Conservation (phyloP, 805 yeast genomes). For the Citeromyces nyonsensis region DNA sequence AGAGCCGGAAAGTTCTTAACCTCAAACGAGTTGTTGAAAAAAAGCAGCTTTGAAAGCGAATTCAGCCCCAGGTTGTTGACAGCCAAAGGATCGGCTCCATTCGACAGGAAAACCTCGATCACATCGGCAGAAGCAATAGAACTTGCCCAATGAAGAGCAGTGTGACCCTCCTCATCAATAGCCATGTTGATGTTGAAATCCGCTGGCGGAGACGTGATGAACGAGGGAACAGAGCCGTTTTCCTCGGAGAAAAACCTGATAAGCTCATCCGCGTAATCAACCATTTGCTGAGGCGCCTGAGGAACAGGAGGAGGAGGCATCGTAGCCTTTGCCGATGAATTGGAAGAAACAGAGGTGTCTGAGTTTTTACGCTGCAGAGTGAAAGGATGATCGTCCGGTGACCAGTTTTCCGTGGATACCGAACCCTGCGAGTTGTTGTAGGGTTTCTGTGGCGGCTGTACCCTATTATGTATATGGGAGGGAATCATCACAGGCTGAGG, state of each 20-base stretch:
- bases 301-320: constrained; percentile 1
- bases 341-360: constrained; percentile 23
- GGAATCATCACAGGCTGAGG: constrained; percentile 6
- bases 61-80: constrained; percentile 47
- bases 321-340: constrained; percentile 9
- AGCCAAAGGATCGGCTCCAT: constrained; percentile 45
- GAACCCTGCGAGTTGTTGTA: constrained; percentile 6
- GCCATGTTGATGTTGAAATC: constrained; percentile 51
- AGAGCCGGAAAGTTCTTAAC: constrained; percentile 42
- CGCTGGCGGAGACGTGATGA: constrained; percentile 39
- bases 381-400: constrained; percentile 13
- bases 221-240: constrained; percentile 16
- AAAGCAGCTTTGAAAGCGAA: constrained; percentile 51
- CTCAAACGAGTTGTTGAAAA: constrained; percentile 62
- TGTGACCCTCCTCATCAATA: constrained; percentile 70
- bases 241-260: constrained; percentile 40
- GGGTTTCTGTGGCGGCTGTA: constrained; percentile 4
- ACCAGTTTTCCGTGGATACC: constrained; percentile 8
- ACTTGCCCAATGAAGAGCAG: constrained; percentile 77
- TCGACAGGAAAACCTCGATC: constrained; percentile 35
- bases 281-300: constrained; percentile 7
- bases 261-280: constrained; percentile 21
- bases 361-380: constrained; percentile 18
- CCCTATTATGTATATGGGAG: too few relatives aligned
- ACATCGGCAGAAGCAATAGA: constrained; percentile 58